phyloP scores from a whole-genome alignment of 306 rosid species.

The Casuarina glauca region DNA sequence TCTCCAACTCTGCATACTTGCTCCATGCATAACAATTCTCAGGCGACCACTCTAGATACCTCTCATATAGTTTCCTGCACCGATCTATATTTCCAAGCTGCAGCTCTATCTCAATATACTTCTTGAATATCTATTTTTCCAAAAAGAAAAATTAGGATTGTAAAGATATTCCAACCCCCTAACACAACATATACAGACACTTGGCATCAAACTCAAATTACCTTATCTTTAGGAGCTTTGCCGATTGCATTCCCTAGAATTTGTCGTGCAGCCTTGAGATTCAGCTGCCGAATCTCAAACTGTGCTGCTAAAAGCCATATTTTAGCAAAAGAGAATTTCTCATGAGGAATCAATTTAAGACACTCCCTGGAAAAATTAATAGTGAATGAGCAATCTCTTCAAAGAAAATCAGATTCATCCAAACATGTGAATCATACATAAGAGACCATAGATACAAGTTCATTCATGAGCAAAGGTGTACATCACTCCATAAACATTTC shows the following conservation, averaged over 20 bases:
- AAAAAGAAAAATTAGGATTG: slow-evolving; percentile 4
- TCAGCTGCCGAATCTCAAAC: slow-evolving; percentile 84
- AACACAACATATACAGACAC: background rate
- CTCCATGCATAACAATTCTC: no score
- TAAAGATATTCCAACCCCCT: slow-evolving; percentile 7
- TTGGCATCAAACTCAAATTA: slow-evolving; percentile 23
- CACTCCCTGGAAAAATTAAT: slow-evolving; percentile 64
- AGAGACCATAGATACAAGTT: background rate
- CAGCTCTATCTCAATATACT: slow-evolving; percentile 93
- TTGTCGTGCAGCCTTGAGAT: slow-evolving; percentile 72
- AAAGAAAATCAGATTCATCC: slow-evolving; percentile 4
- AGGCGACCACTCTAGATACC: no score
- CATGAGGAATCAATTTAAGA: slow-evolving; percentile 76
- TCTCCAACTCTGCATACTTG: no score
- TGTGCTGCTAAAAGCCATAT: slow-evolving; percentile 95
- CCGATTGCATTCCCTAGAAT: slow-evolving; percentile 91
- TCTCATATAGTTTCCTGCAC: no score
- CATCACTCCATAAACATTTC: background rate
- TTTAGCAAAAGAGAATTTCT: slow-evolving; percentile 85
- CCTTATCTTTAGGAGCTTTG: slow-evolving; percentile 94
- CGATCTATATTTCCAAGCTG: slow-evolving; percentile 80
- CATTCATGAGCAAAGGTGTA: background rate
- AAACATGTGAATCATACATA: background rate
- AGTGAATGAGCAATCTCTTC: slow-evolving; percentile 13
- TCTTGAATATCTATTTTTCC: slow-evolving; percentile 73